Evolutionary conservation across 208 protist species (phyloP).

Genomic region (Leishmania gerbilli): DNA sequence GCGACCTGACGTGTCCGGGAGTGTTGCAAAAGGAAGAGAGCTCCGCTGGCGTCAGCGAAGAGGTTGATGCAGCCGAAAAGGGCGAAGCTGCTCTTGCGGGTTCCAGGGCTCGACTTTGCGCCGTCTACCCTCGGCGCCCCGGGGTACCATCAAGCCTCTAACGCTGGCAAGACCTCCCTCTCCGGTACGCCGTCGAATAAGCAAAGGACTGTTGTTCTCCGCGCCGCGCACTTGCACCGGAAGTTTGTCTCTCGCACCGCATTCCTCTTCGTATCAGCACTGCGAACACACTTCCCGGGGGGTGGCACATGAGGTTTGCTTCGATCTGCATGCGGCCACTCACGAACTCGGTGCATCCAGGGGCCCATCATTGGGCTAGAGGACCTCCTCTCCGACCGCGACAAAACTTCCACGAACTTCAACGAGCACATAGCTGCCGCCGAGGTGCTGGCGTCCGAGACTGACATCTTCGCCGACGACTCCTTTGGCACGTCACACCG

Average conservation of each 20-base stretch:
- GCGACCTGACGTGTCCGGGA: constrained; percentile 57
- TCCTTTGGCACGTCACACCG: constrained; percentile 73
- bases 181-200: constrained; percentile 52
- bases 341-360: constrained; percentile 36
- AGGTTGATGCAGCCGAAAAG: constrained; percentile 43
- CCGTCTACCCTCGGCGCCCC: constrained; percentile 10
- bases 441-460: constrained; percentile 52
- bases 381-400: constrained; percentile 84
- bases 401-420: constrained; percentile 48
- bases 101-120: constrained; percentile 33
- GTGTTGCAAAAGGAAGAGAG: constrained; percentile 63
- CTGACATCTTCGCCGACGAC: constrained; percentile 85
- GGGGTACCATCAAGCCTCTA: constrained; percentile 23
- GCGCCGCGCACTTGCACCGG: constrained; percentile 38
- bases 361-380: constrained; percentile 74
- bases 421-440: constrained; percentile 62
- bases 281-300: constrained; percentile 52
- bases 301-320: constrained; percentile 59
- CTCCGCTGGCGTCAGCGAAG: constrained; percentile 39
- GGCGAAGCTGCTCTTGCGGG: constrained; percentile 52
- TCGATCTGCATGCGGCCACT: constrained; percentile 57
- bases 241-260: constrained; percentile 60
- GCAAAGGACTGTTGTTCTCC: constrained; percentile 53
- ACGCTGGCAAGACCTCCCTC: constrained; percentile 57
- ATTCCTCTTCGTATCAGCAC: constrained; percentile 47